A percentile compares a stretch with the other conserved stretches of the same genome.
phyloP scores from a whole-genome alignment of 176 grass and related monocot genomes.

The Oryza brachyantha region DNA sequence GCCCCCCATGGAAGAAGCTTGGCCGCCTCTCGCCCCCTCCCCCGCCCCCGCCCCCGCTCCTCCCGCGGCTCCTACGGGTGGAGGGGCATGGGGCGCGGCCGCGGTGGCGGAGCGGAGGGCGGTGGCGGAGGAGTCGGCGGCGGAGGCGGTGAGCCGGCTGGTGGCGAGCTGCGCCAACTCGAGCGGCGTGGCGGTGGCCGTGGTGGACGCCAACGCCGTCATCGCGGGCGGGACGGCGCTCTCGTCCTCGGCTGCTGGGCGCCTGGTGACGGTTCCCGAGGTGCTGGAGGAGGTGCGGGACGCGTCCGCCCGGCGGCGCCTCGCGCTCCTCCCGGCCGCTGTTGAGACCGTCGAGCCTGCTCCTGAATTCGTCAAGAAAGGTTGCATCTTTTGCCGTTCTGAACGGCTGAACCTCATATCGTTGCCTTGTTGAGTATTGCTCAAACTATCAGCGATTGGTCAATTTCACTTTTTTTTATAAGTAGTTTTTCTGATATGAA shows the following conservation, averaged over 20 bases:
- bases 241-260: constrained; percentile 40
- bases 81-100: constrained; percentile 9
- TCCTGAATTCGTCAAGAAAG: constrained; percentile 78
- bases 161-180: constrained; percentile 46
- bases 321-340: constrained; percentile 47
- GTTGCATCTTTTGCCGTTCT: constrained; percentile 13
- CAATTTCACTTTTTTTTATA: neutral
- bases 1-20: constrained; percentile 44
- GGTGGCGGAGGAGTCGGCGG: constrained; percentile 20
- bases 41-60: neutral
- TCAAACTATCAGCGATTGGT: neutral
- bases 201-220: constrained; percentile 93
- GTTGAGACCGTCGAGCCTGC: constrained; percentile 82
- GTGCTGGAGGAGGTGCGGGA: constrained; percentile 90
- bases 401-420: neutral
- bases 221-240: constrained; percentile 66
- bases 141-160: constrained; percentile 46
- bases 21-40: constrained; percentile 39
- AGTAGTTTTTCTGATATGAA: neutral
- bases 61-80: neutral
- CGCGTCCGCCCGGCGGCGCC: constrained; percentile 54
- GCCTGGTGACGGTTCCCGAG: constrained; percentile 73
- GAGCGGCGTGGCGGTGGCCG: constrained; percentile 58
- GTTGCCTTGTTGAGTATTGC: neutral
- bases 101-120: constrained; percentile 28